phyloP scores from a whole-genome alignment of 768 basidiomycete genomes.

The Mycena metata region DNA sequence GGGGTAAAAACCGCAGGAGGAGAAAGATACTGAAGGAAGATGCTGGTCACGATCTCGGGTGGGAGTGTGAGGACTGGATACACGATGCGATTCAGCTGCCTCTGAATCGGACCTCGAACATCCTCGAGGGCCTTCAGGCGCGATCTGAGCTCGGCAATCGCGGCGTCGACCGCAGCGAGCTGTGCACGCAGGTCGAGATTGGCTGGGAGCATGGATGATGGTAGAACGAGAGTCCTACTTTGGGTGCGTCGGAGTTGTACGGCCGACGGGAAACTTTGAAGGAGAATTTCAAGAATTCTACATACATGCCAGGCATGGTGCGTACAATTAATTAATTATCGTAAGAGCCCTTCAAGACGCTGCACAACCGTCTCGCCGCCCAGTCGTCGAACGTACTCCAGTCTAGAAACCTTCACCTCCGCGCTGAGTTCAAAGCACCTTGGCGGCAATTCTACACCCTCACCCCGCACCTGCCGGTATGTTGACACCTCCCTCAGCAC shows the following conservation, averaged over 20 bases:
- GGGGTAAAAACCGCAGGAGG: neutral
- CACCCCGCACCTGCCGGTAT: slow-evolving; percentile 65
- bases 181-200: neutral
- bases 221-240: too few species aligned
- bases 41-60: neutral
- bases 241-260: too few species aligned
- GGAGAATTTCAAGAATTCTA: too few species aligned
- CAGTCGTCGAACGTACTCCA: slow-evolving; percentile 23
- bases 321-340: slow-evolving; percentile 9
- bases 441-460: slow-evolving; percentile 60
- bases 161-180: neutral
- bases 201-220: too few species aligned
- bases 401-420: slow-evolving; percentile 37
- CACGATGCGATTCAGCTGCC: neutral
- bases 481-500: slow-evolving; percentile 66
- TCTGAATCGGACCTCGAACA: neutral
- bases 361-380: slow-evolving; percentile 22
- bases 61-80: slow-evolving; percentile 8
- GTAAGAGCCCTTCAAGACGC: slow-evolving; percentile 21
- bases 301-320: neutral
- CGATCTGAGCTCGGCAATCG: neutral
- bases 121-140: neutral
- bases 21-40: neutral
- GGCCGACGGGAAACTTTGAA: too few species aligned
- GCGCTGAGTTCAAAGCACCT: slow-evolving; percentile 58